Base-by-base conservation (phyloP, 148 eudicot genomes). In the Heliamphora exappendiculata region DNA sequence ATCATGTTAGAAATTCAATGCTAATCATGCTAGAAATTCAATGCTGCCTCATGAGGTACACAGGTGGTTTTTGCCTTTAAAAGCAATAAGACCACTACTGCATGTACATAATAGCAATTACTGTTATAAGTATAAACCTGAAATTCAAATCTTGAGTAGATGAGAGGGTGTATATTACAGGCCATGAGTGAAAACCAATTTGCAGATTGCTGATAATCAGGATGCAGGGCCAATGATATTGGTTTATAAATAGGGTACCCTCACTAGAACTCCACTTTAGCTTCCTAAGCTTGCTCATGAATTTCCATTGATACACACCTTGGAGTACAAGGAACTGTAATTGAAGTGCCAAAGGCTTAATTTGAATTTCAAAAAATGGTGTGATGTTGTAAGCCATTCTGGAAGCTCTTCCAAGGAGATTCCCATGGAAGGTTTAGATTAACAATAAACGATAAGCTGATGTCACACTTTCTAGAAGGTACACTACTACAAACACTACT, bases 301-400 rank as follows among this genome's bases (percentile, higher is more conserved):
- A 34, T 50, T 34, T 72, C 65, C 50, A 73, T 22, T 34, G 14
- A 55, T 12, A 10, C 75, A 72, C 11, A 47, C 10, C 58, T 29
- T 72, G 45, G 62, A 62, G 69, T 58, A 19, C 36, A 60, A 60
- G 36, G 66, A 60, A 49, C 16, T 51, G 74, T 14, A 71, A 71
- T 50, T 51, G 42, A 50, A 31, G 59, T 70, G 42, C 59, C 59
- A 50, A 50, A 29, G 39, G 31, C 14, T 49, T 22, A 22, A 34
- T 20, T 26, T n/a, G 47, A 67, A 67, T n/a, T 10, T 51, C 68
- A 71, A 51, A 31, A 31, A n/a, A 20, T 29, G 50, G 45, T 50
- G 26, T 1, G 19, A 26, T 42, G 6, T 5, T 22, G 20, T 3
- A 1, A 37, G n/a, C n/a, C n/a, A n/a, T n/a, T n/a, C n/a, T n/a